Evolutionary conservation across 1,284 basidiomycete genomes (phyloP).

Genomic region (Boletus sp.): DNA sequence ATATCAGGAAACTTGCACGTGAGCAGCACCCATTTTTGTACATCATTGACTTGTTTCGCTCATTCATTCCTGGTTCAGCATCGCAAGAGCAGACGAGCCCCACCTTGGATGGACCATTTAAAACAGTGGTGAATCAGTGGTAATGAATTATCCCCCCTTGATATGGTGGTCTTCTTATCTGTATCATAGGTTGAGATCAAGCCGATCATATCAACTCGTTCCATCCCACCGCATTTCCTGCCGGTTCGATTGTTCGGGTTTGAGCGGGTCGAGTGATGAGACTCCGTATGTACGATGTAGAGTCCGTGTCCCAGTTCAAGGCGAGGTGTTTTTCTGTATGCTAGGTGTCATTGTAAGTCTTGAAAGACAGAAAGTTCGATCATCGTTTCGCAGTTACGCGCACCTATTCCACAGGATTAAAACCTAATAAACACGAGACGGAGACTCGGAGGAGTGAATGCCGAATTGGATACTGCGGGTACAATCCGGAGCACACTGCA

Average conservation of each 20-base stretch:
- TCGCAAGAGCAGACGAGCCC: background rate
- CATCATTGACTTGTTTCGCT: too few species aligned
- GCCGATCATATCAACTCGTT: background rate
- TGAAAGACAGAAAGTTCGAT: background rate
- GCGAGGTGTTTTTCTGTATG: background rate
- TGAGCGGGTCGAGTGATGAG: accelerated
- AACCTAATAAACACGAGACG: background rate
- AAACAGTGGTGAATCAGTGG: background rate
- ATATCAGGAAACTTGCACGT: background rate
- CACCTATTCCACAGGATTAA: too few species aligned
- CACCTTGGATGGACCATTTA: background rate
- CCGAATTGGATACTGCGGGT: too few species aligned
- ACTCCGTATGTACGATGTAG: background rate
- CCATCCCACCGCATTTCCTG: background rate
- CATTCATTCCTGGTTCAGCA: background rate
- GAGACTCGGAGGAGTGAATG: too few species aligned
- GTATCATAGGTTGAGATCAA: background rate
- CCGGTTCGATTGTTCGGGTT: background rate
- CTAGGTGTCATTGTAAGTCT: background rate
- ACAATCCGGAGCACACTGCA: too few species aligned
- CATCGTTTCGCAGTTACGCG: background rate
- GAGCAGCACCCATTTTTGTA: background rate
- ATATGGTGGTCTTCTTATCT: background rate
- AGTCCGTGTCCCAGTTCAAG: background rate
- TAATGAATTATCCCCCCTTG: background rate